A percentile compares a stretch with the other conserved stretches of the same genome.
Evolutionary conservation across 2,329 filamentous ascomycete genomes (phyloP).

Genomic region (Magnaporthiopsis poae): DNA sequence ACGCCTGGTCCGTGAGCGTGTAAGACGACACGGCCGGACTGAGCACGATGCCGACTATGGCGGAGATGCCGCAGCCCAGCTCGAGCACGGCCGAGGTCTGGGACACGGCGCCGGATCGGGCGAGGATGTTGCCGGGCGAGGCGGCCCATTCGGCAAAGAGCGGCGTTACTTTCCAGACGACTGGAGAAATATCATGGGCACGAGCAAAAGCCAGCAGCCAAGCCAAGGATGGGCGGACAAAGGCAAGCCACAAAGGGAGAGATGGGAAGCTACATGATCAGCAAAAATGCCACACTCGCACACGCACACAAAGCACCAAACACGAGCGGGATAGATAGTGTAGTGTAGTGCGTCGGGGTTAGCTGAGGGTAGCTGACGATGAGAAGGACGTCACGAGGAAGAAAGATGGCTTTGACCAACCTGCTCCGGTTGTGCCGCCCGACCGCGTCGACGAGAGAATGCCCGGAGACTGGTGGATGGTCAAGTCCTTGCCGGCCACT

Average conservation of each 20-base stretch:
- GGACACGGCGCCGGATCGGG: conserved; percentile 31
- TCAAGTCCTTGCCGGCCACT: conserved; percentile 60
- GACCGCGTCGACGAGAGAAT: conserved; percentile 68
- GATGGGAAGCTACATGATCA: neutral
- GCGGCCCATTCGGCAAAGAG: conserved; percentile 73
- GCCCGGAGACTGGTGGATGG: conserved; percentile 72
- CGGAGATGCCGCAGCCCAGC: conserved; percentile 80
- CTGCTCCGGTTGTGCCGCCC: conserved; percentile 46
- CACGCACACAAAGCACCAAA: neutral
- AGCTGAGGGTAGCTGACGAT: neutral
- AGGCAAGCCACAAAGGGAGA: neutral
- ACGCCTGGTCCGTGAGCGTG: conserved; percentile 77
- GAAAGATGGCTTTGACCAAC: conserved; percentile 20
- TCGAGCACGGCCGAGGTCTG: conserved; percentile 58
- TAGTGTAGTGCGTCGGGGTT: neutral
- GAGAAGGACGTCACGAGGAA: neutral
- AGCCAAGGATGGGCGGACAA: conserved; percentile 4
- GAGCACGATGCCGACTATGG: conserved; percentile 63
- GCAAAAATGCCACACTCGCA: neutral
- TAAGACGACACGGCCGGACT: conserved; percentile 53
- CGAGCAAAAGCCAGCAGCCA: conserved; percentile 7
- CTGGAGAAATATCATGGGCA: conserved; percentile 28
- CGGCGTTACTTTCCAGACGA: conserved; percentile 86
- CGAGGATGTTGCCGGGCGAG: conserved; percentile 52
- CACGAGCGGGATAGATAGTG: neutral